Evolutionary conservation across 202 grass and related monocot genomes (phyloP).

Genomic region (Hordeum pubiflorum): DNA sequence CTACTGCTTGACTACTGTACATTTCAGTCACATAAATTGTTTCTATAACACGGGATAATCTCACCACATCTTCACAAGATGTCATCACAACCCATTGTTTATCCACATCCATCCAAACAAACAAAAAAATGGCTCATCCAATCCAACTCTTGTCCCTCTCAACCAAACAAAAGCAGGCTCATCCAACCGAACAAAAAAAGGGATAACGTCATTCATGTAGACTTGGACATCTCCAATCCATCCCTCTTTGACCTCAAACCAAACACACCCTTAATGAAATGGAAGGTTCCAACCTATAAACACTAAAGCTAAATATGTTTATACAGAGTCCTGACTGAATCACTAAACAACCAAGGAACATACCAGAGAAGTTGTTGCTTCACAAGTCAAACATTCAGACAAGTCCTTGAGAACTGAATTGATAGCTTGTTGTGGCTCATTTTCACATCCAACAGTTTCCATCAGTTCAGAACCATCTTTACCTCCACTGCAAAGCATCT

Average conservation of each 20-base stretch:
- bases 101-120: background rate
- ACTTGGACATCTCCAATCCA: background rate
- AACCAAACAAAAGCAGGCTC: too few relatives aligned
- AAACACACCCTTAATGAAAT: background rate
- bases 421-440: conserved; percentile 38
- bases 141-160: too few relatives aligned
- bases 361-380: conserved; percentile 60
- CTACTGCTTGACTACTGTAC: background rate
- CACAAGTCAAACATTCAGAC: conserved; percentile 53
- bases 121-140: background rate
- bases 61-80: background rate
- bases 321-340: conserved; percentile 11
- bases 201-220: background rate
- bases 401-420: conserved; percentile 62
- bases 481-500: conserved; percentile 58
- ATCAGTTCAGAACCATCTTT: conserved; percentile 31
- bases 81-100: background rate
- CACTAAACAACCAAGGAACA: background rate
- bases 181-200: background rate
- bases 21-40: background rate
- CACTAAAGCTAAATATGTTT: background rate
- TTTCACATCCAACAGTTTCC: conserved; percentile 36
- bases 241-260: background rate
- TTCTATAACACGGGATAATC: background rate
- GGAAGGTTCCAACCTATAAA: background rate